Conservation (phyloP, 176 grass and related monocot species). For the Carex pumila region DNA sequence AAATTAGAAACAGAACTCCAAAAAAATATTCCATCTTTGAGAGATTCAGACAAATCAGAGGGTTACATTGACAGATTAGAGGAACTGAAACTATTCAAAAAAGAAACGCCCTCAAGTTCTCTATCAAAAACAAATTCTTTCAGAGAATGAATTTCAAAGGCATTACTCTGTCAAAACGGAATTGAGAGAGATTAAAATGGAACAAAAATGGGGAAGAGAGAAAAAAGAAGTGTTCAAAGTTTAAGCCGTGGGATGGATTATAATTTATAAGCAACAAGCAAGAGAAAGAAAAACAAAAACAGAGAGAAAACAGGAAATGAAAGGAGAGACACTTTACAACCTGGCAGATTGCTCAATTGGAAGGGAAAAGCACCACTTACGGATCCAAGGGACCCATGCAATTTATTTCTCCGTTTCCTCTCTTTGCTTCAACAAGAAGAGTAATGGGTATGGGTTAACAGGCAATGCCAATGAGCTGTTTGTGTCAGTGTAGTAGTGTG, state of each 20-base stretch:
- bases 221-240: neutral
- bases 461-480: neutral
- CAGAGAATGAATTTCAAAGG: neutral
- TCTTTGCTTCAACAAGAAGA: neutral
- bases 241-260: neutral
- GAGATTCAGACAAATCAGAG: neutral
- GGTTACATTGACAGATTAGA: neutral
- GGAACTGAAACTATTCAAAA: neutral
- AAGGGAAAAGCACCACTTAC: neutral
- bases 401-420: neutral
- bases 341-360: neutral
- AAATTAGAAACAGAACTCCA: constrained; percentile 9
- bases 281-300: neutral
- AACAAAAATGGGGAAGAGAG: neutral
- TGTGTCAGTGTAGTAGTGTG: neutral
- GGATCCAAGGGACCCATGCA: neutral
- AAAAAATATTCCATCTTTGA: neutral
- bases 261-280: neutral
- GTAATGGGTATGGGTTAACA: neutral
- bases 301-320: neutral
- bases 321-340: neutral
- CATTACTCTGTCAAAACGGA: neutral
- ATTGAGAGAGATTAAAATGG: neutral
- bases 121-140: neutral
- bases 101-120: neutral